phyloP scores from a whole-genome alignment of 208 protist genomes.

The Leishmania braziliensis region DNA sequence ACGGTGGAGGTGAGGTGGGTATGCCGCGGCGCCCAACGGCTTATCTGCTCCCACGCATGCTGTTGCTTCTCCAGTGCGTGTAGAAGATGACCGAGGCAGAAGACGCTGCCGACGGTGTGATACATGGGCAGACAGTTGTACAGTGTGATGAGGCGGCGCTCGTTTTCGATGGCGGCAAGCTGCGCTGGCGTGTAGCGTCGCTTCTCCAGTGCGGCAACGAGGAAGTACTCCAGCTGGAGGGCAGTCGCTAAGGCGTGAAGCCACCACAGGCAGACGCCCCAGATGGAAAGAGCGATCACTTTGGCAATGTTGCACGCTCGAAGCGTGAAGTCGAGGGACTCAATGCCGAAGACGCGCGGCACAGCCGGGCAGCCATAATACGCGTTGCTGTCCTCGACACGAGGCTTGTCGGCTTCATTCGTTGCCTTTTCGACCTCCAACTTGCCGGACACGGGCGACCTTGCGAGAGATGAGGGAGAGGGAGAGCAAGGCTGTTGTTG shows the following conservation, averaged over 20 bases:
- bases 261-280: constrained; percentile 20
- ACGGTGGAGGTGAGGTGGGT: constrained; percentile 9
- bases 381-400: neutral
- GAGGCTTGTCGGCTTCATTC: neutral
- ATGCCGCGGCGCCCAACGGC: constrained; percentile 7
- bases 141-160: constrained; percentile 45
- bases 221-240: constrained; percentile 20
- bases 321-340: constrained; percentile 8
- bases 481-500: neutral
- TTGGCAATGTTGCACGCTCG: constrained; percentile 21
- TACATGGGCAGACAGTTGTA: constrained; percentile 89
- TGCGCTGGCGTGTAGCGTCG: constrained; percentile 18
- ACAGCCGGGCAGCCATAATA: constrained; percentile 3
- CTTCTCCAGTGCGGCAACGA: constrained; percentile 4
- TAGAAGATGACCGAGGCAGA: constrained; percentile 66
- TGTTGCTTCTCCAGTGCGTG: constrained; percentile 63
- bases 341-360: constrained; percentile 22
- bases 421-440: neutral
- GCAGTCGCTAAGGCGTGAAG: constrained; percentile 23
- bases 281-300: constrained; percentile 17
- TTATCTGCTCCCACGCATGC: constrained; percentile 21
- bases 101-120: constrained; percentile 74
- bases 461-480: neutral
- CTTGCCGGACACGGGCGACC: neutral
- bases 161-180: constrained; percentile 18